These are phyloP conservation scores for Epichloe glyceriae DNA, from an alignment of 2,329 filamentous ascomycete species.

Conservation along the genomic window DNA sequence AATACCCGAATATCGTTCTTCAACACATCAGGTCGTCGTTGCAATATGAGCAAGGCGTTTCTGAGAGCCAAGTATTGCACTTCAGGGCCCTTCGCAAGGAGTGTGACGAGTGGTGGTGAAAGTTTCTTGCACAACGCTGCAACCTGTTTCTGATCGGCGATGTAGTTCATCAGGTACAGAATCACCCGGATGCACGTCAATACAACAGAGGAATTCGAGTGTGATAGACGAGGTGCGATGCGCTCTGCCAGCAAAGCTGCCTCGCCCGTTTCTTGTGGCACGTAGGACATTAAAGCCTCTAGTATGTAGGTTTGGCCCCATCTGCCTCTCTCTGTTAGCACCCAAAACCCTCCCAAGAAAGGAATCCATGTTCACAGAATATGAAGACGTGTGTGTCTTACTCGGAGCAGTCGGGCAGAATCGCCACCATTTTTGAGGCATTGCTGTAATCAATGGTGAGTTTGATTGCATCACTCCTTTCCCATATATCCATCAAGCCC, in stretches of 20 bases:
- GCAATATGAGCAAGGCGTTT: constrained; percentile 87
- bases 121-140: constrained; percentile 80
- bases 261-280: constrained; percentile 81
- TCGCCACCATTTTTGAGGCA: constrained; percentile 95
- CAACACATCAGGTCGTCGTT: constrained; percentile 82
- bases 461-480: constrained; percentile 92
- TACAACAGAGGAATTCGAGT: constrained; percentile 93
- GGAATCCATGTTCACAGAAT: not conserved
- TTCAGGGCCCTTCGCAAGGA: constrained; percentile 90
- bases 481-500: constrained; percentile 93
- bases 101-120: constrained; percentile 84
- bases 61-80: constrained; percentile 95
- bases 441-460: constrained; percentile 96
- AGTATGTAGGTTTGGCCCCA: constrained; percentile 99
- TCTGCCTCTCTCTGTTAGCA: constrained; percentile 32
- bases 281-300: constrained; percentile 94
- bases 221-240: constrained; percentile 87
- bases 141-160: constrained; percentile 80
- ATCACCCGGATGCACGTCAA: constrained; percentile 94
- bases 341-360: not conserved
- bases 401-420: constrained; percentile 94
- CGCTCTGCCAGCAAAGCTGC: constrained; percentile 83
- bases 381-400: constrained; percentile 31
- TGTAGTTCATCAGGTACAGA: constrained; percentile 98
- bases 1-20: constrained; percentile 96